Base-by-base conservation (phyloP, 805 yeast species). In the Metschnikowia chrysomelidarum region DNA sequence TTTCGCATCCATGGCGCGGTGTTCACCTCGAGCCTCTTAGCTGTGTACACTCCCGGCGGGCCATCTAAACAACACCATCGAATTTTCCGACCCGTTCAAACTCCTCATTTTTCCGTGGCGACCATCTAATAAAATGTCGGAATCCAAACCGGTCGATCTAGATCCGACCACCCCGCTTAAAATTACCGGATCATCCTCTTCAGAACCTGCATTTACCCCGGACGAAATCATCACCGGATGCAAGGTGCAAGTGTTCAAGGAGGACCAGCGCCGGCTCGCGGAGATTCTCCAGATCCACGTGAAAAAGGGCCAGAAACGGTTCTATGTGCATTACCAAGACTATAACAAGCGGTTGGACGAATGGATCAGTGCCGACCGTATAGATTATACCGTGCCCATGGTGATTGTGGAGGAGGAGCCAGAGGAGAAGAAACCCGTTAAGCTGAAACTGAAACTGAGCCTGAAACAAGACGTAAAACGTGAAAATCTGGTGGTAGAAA, bases 321-420 rank as follows among this genome's bases (percentile, higher is more conserved):
- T 82, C 59, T 93, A 93, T 57, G 96, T 93, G 19, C 99, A 93
- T 60, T 93, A 88, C 63, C 87, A 80, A 34, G 96, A 89, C 49
- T 93, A 82, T 69, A 93, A 93, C 67, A 93, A 93, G 44, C 83
- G 99, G 59, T 72, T 93, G 49, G 99, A 93, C 64, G 98, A 93
- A 59, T 91, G 98, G 98, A 77, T 93, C 5, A 69, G 73, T 14
- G 69, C 76, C 4, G 80, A 78, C 23, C 71, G 94, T 34, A 79
- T 93, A 8, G 86, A 87, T 56, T 73, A 79, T 35, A 65, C 71
- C n/a, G 67, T 78, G 36, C 87, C 87, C 0, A 76, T 91, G 37
- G 75, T 75, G 13, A 67, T 78, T 44, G 96, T 96, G 0, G 78
- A 75, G 45, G 78, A 79, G 0, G 76, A 73, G 42, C 73, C 69